Conservation (phyloP, 768 basidiomycete species). For the Suillus spraguei region DNA sequence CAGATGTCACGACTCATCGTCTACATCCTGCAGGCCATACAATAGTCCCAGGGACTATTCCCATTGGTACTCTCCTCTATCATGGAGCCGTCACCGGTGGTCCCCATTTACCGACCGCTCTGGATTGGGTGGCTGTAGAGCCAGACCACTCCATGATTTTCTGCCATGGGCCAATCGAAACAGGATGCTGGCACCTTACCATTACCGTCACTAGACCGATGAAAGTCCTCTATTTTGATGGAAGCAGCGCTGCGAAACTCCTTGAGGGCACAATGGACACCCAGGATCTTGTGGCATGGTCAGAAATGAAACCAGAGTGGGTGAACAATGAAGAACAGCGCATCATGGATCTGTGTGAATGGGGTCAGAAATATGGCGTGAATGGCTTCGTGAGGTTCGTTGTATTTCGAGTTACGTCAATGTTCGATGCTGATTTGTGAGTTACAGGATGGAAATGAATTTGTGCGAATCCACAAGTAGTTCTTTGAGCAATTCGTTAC, state of each 20-base stretch:
- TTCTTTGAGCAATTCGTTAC: background rate
- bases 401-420: background rate
- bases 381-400: slow-evolving; percentile 37
- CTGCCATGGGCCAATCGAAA: slow-evolving; percentile 16
- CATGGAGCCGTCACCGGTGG: slow-evolving; percentile 25
- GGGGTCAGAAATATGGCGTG: slow-evolving; percentile 34
- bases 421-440: background rate
- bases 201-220: slow-evolving; percentile 28
- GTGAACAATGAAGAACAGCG: slow-evolving; percentile 25
- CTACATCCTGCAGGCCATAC: slow-evolving; percentile 24
- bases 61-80: slow-evolving; percentile 39
- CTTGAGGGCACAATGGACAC: slow-evolving; percentile 33
- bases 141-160: slow-evolving; percentile 42
- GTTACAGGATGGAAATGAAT: slow-evolving; percentile 47
- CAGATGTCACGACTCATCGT: background rate
- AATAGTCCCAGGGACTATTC: slow-evolving; percentile 36
- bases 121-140: slow-evolving; percentile 37
- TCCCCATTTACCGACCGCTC: slow-evolving; percentile 12
- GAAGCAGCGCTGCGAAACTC: slow-evolving; percentile 35
- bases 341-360: slow-evolving; percentile 33
- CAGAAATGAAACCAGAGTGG: slow-evolving; percentile 22
- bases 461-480: slow-evolving; percentile 37
- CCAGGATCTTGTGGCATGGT: slow-evolving; percentile 40
- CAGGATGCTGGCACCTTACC: slow-evolving; percentile 34
- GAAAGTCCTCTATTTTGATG: slow-evolving; percentile 35